Percentiles rank a stretch among this genome's conserved stretches.
Evolutionary conservation across 306 rosid species (phyloP).

Genomic region (Aeschynomene evenia): DNA sequence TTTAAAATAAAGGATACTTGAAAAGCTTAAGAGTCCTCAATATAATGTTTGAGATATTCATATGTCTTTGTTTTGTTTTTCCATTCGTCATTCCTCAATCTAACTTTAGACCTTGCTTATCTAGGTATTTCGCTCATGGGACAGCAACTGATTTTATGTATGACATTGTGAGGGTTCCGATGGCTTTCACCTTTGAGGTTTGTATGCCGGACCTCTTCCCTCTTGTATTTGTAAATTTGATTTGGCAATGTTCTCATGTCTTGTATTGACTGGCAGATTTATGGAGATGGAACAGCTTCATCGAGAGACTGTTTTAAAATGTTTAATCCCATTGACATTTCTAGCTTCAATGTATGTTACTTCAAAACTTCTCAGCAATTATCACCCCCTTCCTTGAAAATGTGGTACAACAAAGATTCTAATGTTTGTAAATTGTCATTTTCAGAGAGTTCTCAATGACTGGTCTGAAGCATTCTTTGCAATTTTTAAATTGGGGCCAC

Average conservation of each 20-base stretch:
- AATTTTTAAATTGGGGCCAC: constrained; percentile 73
- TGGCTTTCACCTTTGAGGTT: constrained; percentile 99
- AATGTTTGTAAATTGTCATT: constrained; percentile 24
- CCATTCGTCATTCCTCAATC: constrained; percentile 12
- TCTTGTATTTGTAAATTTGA: constrained; percentile 4
- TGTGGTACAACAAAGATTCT: constrained; percentile 14
- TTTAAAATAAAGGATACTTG: not conserved
- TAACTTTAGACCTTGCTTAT: constrained; percentile 19
- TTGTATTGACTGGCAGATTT: constrained; percentile 59
- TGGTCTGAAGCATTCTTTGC: constrained; percentile 96
- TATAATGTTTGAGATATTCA: not conserved
- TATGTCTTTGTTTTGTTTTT: not conserved
- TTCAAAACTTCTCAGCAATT: not conserved
- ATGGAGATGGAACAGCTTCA: constrained; percentile 81
- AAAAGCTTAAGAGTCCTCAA: constrained; percentile 22
- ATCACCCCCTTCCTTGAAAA: constrained; percentile 3
- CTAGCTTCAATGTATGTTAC: constrained; percentile 66
- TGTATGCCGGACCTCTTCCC: constrained; percentile 32
- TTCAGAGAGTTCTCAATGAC: constrained; percentile 82
- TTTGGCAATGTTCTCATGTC: constrained; percentile 11
- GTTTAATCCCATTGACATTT: constrained; percentile 82
- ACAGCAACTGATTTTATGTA: constrained; percentile 97
- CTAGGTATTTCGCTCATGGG: constrained; percentile 96
- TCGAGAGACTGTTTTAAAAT: constrained; percentile 88
- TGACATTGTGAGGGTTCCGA: constrained; percentile 76